phyloP scores from a whole-genome alignment of 495 filamentous ascomycete genomes.

The Neurospora sp. region DNA sequence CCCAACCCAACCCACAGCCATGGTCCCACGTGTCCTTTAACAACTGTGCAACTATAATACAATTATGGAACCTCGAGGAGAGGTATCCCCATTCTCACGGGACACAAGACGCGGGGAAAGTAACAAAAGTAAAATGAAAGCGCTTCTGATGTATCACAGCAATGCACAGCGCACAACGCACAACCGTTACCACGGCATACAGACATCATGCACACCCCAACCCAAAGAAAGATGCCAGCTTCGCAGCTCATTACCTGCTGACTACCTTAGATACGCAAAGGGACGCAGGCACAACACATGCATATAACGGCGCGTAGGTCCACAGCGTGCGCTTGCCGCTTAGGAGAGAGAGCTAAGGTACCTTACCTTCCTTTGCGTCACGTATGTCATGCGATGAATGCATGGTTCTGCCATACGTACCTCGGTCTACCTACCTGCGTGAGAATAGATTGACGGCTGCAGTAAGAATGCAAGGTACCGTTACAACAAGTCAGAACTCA shows the following conservation, averaged over 20 bases:
- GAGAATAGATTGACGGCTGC: not conserved
- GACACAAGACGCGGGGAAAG: not conserved
- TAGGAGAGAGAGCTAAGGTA: not conserved
- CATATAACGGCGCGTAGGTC: not conserved
- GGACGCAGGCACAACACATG: not conserved
- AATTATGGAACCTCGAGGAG: not conserved
- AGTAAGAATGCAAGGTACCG: not conserved
- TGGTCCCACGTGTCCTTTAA: not conserved
- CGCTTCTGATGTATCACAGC: not conserved
- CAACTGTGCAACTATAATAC: not conserved
- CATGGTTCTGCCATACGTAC: not conserved
- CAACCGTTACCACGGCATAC: not conserved
- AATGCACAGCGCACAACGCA: not conserved
- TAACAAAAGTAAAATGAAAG: not conserved
- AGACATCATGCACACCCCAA: not conserved
- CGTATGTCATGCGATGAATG: not conserved
- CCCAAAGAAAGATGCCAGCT: not conserved
- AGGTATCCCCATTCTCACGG: not conserved
- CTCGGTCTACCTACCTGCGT: too few species aligned
- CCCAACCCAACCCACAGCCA: not conserved
- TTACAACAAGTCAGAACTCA: too few species aligned
- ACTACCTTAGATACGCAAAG: not conserved
- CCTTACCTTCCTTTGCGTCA: not conserved
- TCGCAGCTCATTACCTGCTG: not conserved
- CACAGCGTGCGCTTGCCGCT: not conserved